Base-by-base conservation (phyloP, 2,329 filamentous ascomycete species). In the Pseudogymnoascus verrucosus region DNA sequence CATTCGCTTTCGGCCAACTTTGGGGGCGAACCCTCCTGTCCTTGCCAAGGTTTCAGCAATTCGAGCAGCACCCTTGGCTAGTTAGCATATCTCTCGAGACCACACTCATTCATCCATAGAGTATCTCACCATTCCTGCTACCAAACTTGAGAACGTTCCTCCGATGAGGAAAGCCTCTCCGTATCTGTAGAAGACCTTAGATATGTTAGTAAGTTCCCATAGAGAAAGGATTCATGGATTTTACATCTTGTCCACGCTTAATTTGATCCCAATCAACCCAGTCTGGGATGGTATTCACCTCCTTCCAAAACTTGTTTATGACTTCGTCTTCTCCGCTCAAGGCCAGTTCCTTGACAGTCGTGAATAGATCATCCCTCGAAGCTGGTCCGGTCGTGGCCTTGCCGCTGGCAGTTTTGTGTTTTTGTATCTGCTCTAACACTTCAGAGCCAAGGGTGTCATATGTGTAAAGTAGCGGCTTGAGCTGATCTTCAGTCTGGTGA, bases 211-310 rank as follows among this genome's bases (percentile, higher is more conserved):
- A 34, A 5, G n/a, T 34, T 34, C n/a, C 1, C 10, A 28, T 14
- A 12, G 5, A 47, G 11, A n/a, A 19, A 34, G 28, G 28, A 14
- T 6, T 10, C 10, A 14, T 5, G 51, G 51, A 12, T 19, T 10
- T 34, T 57, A 57, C 83, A 68, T 89, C 84, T 72, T 93, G 89
- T 0, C 89, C 90, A 69, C 89, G 80, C 65, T 81, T 78, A 63
- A 93, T 87, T 71, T 91, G 88, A 1, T 82, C 82, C 89, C 89
- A 93, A 71, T 92, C 85, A 2, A 93, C 89, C 89, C 89, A 93
- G 0, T 82, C 78, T 0, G 89, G 90, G 3, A 91, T 75, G 0
- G 81, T 85, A 64, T 85, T 87, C 63, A 89, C 79, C 70, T 91
- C 79, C 0, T 75, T 72, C 89, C 89, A 93, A 7, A 93, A 76